Percentiles rank a stretch among this genome's conserved stretches.
Evolutionary conservation across 495 filamentous ascomycete genomes (phyloP).

Genomic region (Hypoxylon fragiforme): DNA sequence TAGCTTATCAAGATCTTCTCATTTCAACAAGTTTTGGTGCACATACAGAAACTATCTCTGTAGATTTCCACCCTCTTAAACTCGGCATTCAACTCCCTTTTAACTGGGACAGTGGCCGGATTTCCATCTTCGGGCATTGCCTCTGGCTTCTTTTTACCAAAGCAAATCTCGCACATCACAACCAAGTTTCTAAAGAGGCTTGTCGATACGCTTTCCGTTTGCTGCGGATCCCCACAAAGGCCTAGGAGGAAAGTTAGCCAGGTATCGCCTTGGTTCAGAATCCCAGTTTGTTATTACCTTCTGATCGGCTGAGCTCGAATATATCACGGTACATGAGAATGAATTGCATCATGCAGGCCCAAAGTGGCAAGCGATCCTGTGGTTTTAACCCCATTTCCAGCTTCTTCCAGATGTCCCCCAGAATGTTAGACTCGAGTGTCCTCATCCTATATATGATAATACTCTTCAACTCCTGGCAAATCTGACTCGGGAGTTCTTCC

Average conservation of each 20-base stretch:
- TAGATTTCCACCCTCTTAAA: constrained; percentile 17
- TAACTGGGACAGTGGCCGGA: constrained; percentile 1
- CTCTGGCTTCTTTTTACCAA: constrained; percentile 39
- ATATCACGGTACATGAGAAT: constrained; percentile 39
- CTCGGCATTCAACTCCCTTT: constrained; percentile 26
- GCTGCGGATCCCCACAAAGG: constrained; percentile 9
- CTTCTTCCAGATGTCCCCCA: constrained; percentile 25
- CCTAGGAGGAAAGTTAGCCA: constrained; percentile 23
- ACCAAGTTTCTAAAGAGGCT: constrained; percentile 34
- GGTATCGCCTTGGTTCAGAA: background rate
- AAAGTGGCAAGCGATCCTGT: constrained; percentile 37
- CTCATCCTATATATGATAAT: constrained; percentile 32
- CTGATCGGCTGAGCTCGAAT: constrained; percentile 9
- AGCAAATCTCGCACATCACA: constrained; percentile 39
- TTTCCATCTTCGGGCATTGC: constrained; percentile 22
- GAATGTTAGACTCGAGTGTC: constrained; percentile 29
- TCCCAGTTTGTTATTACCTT: constrained; percentile 25
- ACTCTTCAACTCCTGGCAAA: constrained; percentile 31
- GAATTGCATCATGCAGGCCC: constrained; percentile 38
- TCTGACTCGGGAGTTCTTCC: constrained; percentile 27
- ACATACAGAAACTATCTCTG: constrained; percentile 35
- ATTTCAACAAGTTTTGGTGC: background rate
- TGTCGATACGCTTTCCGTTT: constrained; percentile 15
- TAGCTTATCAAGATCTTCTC: constrained; percentile 6
- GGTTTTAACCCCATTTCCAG: constrained; percentile 25